Evolutionary conservation across 441 rosid species (phyloP).

Genomic region (Mallotus repandus): DNA sequence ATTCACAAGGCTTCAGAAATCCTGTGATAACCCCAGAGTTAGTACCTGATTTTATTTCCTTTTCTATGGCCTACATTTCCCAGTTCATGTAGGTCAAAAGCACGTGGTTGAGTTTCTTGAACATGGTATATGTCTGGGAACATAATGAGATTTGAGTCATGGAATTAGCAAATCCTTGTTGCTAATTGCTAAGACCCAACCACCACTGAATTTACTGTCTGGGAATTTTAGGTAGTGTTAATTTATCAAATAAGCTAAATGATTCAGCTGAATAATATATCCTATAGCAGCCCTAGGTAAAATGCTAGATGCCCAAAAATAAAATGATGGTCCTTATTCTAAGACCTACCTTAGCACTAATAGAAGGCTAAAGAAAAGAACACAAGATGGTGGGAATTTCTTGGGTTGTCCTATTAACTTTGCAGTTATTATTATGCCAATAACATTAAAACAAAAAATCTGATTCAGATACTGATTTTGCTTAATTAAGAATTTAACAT

Average conservation of each 20-base stretch:
- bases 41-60: neutral
- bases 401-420: neutral
- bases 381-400: neutral
- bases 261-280: neutral
- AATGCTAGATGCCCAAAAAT: neutral
- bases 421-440: neutral
- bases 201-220: neutral
- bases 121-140: neutral
- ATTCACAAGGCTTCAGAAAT: neutral
- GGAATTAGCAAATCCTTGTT: neutral
- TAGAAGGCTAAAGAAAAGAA: neutral
- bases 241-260: neutral
- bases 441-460: neutral
- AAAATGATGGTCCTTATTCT: neutral
- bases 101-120: neutral
- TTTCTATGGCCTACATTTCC: neutral
- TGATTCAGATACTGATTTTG: conserved; percentile 1
- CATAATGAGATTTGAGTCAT: neutral
- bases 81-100: neutral
- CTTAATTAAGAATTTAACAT: neutral
- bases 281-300: neutral
- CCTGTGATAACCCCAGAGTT: neutral
- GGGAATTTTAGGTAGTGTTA: neutral
- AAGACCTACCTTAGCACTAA: neutral
- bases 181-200: neutral